Evolutionary conservation across 2,329 filamentous ascomycete genomes (phyloP).

Genomic region (Aspergillus piperis): DNA sequence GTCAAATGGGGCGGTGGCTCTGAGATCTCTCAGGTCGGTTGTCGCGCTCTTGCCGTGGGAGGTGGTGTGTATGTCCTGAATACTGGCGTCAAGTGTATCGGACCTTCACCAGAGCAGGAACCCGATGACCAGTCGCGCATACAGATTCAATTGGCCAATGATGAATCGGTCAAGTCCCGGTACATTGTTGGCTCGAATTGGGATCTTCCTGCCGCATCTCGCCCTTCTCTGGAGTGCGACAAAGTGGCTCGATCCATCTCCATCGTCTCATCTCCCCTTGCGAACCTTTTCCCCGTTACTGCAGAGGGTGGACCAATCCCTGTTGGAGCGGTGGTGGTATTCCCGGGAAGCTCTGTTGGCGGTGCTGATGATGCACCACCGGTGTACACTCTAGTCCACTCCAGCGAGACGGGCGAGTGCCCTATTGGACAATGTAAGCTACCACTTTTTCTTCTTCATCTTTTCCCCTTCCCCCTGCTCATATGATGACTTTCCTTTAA

Average conservation of each 20-base stretch:
- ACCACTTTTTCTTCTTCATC: slow-evolving; percentile 15
- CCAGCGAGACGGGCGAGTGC: slow-evolving; percentile 90
- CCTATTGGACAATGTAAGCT: slow-evolving; percentile 85
- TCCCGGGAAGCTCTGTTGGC: slow-evolving; percentile 36
- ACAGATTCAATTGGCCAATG: slow-evolving; percentile 37
- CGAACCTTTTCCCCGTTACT: slow-evolving; percentile 66
- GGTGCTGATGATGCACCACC: slow-evolving; percentile 44
- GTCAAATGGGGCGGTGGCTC: slow-evolving; percentile 91
- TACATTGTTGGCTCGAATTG: slow-evolving; percentile 41
- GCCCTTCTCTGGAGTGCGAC: slow-evolving; percentile 28
- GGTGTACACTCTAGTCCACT: slow-evolving; percentile 70
- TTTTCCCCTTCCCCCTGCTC: slow-evolving; percentile 35
- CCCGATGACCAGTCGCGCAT: slow-evolving; percentile 24
- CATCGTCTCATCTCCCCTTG: slow-evolving; percentile 67
- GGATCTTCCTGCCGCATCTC: slow-evolving; percentile 34
- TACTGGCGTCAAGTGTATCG: slow-evolving; percentile 58
- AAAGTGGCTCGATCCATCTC: slow-evolving; percentile 64
- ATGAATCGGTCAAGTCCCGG: slow-evolving; percentile 40
- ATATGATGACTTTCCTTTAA: slow-evolving; percentile 75
- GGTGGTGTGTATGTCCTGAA: slow-evolving; percentile 87
- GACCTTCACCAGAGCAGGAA: slow-evolving; percentile 14
- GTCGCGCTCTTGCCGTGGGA: slow-evolving; percentile 85
- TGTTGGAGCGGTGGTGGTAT: slow-evolving; percentile 60
- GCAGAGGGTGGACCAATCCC: slow-evolving; percentile 76
- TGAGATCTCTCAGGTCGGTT: slow-evolving; percentile 88